Evolutionary conservation across 192 early-diverging fungal species (phyloP), one percentile per base, ranked within the genome.

Genomic region (Coemansia erecta): DNA sequence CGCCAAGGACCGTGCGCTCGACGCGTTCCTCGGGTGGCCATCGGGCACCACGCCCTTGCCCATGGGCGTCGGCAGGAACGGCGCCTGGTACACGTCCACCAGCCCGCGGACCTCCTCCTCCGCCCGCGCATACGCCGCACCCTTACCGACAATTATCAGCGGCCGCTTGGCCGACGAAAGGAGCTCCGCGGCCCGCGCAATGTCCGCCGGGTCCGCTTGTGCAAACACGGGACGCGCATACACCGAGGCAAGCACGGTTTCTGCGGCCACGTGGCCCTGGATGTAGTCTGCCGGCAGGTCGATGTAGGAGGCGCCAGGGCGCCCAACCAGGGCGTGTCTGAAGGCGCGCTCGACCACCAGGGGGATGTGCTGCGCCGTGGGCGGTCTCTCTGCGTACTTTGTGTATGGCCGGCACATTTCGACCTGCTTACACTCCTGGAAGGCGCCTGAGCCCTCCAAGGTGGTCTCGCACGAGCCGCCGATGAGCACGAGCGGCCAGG

Each of bases 11-110:
- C 89, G 68, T 2, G 89, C 88, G 28, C 87, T 83, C 5, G 86
- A 73, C 7, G 81, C 85, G 44, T 85, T 85, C 41, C 81, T 66
- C 21, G 74, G 74, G 52, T 90, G 88, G 6, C 26, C 42, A 54
- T 90, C 89, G 3, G 87, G 66, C 6, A 90, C 55, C 3, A 90
- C 77, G 13, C 89, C 89, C 68, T 89, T 90, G 51, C 82, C 89
- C 81, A 82, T 82, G 11, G 89, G 86, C 13, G 89, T 89, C 24
- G 89, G 88, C 52, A 90, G 64, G 56, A 89, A 90, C 39, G 88
- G 86, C 43, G 86, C 84, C 23, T 73, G 60, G 22, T 82, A 80
- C 48, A 70, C 61, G 40, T 87, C 78, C 10, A 88, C 72, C 35
- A 89, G 63, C 26, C 72, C 66, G 12, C 59, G 64, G 23, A 89